Evolutionary conservation across 2,329 filamentous ascomycete species (phyloP), one percentile per base, ranked within the genome.

Genomic region (Coniosporium tulheliwenetii): DNA sequence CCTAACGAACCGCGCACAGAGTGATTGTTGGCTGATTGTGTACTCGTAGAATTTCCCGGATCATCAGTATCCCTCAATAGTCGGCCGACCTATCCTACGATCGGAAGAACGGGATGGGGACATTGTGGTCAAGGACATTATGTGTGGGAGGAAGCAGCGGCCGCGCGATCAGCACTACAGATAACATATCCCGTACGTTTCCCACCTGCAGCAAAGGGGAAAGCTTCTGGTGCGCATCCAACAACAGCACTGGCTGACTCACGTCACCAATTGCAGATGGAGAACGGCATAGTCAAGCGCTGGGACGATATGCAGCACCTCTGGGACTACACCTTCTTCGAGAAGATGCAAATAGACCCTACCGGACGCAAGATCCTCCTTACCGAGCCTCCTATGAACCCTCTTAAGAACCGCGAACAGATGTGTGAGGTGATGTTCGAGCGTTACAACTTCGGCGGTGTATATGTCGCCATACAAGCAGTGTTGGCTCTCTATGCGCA

Each of bases 371-470:
- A 98, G 75, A 96, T 98, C 61, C 75, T 98, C 48, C 75, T 96
- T 51, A 96, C 89, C 37, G 91, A 98, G 65, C 89, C 91, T 31
- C 91, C 91, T 12, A 91, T 96, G 82, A 96, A 98, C 65, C 91
- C 91, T 37, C 72, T 96, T 45, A 87, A 80, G 72, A 98, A 98
- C 68, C 77, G 91, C 47, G 87, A 96, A 66, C 81, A 93, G 64
- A 98, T 98, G 91, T 85, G 80, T 60, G 85, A 98, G 67, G 86
- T 96, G 64, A 98, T 98, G 91, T 93, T 98, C 62, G 91, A 98
- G 61, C 78, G 85, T 46, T 98, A 96, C 65, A 79, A 78, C 49
- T 98, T 98, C 58, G 89, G 87, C 38, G 91, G 91, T 43, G 89
- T 98, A 44, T 96, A 96, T 58, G 91, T 98, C 45, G 91, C 91